These are phyloP conservation scores for Metarhizium sp. DNA, from an alignment of 2,329 filamentous ascomycete species.

Conservation along the genomic window DNA sequence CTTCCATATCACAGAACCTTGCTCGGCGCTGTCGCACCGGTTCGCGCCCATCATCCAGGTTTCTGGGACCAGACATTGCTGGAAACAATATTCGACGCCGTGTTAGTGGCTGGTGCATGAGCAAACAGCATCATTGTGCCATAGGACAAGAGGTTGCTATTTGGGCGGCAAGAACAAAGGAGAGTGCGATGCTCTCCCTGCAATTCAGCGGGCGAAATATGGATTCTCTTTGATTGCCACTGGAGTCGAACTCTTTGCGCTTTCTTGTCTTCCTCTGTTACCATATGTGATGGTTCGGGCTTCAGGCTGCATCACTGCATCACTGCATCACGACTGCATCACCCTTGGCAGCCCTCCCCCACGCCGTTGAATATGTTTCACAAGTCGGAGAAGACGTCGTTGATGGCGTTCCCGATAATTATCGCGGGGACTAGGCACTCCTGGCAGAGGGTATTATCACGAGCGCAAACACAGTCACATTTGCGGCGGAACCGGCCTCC, in stretches of 20 bases:
- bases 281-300: not conserved
- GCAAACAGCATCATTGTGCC: too few species aligned
- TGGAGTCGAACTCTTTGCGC: too few species aligned
- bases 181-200: too few species aligned
- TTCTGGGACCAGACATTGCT: slow-evolving; percentile 1
- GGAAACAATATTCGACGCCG: not conserved
- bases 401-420: not conserved
- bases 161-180: too few species aligned
- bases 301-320: not conserved
- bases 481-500: not conserved
- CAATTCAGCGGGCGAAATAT: not conserved
- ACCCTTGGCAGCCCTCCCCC: not conserved
- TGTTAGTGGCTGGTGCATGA: not conserved
- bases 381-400: not conserved
- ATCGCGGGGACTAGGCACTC: not conserved
- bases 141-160: too few species aligned
- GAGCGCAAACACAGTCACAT: not conserved
- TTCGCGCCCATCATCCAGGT: slow-evolving; percentile 5
- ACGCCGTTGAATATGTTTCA: slow-evolving; percentile 5
- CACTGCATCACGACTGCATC: too few species aligned
- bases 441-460: not conserved
- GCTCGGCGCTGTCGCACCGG: not conserved
- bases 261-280: too few species aligned
- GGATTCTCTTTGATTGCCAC: too few species aligned
- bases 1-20: not conserved